These are phyloP conservation scores for Diutina siamensis DNA, from an alignment of 1,139 yeast species.

Conservation along the genomic window DNA sequence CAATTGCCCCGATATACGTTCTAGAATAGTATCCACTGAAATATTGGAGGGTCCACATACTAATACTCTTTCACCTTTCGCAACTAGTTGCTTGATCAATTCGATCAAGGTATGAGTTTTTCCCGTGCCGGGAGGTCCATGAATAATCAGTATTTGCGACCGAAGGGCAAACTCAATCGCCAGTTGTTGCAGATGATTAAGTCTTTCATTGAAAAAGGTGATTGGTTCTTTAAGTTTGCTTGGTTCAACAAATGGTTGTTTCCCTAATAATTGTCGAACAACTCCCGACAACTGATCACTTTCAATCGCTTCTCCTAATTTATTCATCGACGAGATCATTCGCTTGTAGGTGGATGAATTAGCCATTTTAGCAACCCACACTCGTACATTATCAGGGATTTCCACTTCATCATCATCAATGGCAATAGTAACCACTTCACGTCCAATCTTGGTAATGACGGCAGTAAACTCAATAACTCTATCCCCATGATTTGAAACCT, in stretches of 20 bases:
- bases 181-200: constrained; percentile 58
- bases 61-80: constrained; percentile 51
- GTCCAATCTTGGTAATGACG: constrained; percentile 43
- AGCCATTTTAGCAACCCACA: constrained; percentile 58
- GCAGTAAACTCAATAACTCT: constrained; percentile 36
- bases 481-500: constrained; percentile 19
- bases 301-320: constrained; percentile 38
- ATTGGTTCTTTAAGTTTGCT: background rate
- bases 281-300: constrained; percentile 21
- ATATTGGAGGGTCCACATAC: constrained; percentile 95
- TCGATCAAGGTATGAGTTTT: constrained; percentile 81
- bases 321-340: constrained; percentile 71
- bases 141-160: constrained; percentile 33
- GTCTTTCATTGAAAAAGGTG: constrained; percentile 33
- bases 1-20: constrained; percentile 44
- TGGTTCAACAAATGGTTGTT: constrained; percentile 11
- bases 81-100: constrained; percentile 60
- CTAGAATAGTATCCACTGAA: constrained; percentile 88
- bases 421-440: constrained; percentile 10
- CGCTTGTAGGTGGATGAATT: constrained; percentile 64
- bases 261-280: constrained; percentile 35
- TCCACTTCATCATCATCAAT: background rate
- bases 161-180: constrained; percentile 31
- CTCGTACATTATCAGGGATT: constrained; percentile 22
- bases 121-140: constrained; percentile 45